Conservation (phyloP, 441 rosid genomes). For the Pelargonium fulgidum region DNA sequence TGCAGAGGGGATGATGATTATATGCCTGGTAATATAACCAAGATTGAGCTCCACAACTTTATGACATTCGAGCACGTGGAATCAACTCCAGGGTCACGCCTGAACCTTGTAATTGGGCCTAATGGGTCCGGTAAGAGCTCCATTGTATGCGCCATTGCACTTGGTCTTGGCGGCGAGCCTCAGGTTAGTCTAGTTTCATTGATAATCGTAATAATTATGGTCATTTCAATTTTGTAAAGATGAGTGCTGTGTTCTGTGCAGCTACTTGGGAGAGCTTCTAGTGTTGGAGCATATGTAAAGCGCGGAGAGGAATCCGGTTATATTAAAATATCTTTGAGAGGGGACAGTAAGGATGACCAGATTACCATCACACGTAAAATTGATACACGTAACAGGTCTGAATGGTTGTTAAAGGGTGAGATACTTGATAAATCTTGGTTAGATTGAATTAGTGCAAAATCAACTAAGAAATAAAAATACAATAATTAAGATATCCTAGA, state of each 20-base stretch:
- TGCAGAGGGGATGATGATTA: conserved; percentile 85
- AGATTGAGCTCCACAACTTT: conserved; percentile 81
- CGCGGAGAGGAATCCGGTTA: conserved; percentile 78
- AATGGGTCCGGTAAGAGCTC: conserved; percentile 98
- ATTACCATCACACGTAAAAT: conserved; percentile 62
- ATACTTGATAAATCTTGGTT: conserved; percentile 14
- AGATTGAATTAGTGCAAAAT: not conserved
- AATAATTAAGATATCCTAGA: not conserved
- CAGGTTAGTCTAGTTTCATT: conserved; percentile 44
- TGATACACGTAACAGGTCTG: conserved; percentile 80
- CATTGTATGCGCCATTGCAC: conserved; percentile 93
- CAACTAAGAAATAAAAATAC: not conserved
- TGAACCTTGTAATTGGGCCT: conserved; percentile 92
- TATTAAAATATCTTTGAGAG: conserved; percentile 68
- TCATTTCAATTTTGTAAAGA: conserved; percentile 10
- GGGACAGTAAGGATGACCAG: conserved; percentile 45
- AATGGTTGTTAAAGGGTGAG: conserved; percentile 83
- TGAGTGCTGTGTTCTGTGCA: conserved; percentile 27
- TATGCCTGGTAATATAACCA: conserved; percentile 73
- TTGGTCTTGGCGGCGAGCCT: conserved; percentile 91
- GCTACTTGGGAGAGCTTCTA: conserved; percentile 91
- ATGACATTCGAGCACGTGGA: conserved; percentile 74
- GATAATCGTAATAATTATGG: conserved; percentile 17
- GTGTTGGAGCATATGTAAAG: conserved; percentile 84
- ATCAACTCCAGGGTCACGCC: conserved; percentile 80